Percentiles rank a stretch among this genome's conserved stretches.
Conservation (phyloP, 1,284 basidiomycete species). For the Apiotrichum sp. region DNA sequence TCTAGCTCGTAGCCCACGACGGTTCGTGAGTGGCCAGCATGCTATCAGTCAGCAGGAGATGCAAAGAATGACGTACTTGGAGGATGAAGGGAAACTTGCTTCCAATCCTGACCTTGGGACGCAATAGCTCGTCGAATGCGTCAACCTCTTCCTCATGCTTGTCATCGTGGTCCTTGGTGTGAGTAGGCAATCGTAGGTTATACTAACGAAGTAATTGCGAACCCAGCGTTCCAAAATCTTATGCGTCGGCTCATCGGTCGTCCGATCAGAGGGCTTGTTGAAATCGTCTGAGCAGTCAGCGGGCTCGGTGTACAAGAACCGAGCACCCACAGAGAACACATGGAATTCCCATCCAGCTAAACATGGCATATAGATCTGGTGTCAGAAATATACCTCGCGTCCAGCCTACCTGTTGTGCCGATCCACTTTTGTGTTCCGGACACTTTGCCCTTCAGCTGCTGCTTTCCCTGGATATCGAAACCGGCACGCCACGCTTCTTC, state of each 20-base stretch:
- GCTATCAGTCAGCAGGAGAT: conserved; percentile 48
- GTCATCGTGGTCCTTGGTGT: too few species aligned
- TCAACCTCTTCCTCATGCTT: not conserved
- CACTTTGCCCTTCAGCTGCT: conserved; percentile 56
- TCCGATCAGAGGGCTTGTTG: conserved; percentile 26
- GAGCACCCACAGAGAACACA: conserved; percentile 27
- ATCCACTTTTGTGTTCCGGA: conserved; percentile 67
- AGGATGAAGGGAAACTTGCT: conserved; percentile 69
- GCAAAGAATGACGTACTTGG: conserved; percentile 31
- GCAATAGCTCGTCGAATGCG: conserved; percentile 17
- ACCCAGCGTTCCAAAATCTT: conserved; percentile 35
- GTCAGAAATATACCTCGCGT: conserved; percentile 22
- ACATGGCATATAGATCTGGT: conserved; percentile 49
- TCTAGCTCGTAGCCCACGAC: conserved; percentile 72
- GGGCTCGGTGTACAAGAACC: not conserved
- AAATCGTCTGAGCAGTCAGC: conserved; percentile 36
- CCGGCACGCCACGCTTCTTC: conserved; percentile 71
- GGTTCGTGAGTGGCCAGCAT: conserved; percentile 73
- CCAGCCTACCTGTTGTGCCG: conserved; percentile 60
- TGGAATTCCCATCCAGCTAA: conserved; percentile 58
- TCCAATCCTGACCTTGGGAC: conserved; percentile 48
- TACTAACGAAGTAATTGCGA: conserved; percentile 39
- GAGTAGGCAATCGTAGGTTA: not conserved
- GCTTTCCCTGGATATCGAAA: conserved; percentile 63
- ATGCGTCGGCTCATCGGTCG: conserved; percentile 20